A percentile compares a stretch with the other conserved stretches of the same genome.
Evolutionary conservation across 2,329 filamentous ascomycete species (phyloP).

Genomic region (Sporothrix schenckii): DNA sequence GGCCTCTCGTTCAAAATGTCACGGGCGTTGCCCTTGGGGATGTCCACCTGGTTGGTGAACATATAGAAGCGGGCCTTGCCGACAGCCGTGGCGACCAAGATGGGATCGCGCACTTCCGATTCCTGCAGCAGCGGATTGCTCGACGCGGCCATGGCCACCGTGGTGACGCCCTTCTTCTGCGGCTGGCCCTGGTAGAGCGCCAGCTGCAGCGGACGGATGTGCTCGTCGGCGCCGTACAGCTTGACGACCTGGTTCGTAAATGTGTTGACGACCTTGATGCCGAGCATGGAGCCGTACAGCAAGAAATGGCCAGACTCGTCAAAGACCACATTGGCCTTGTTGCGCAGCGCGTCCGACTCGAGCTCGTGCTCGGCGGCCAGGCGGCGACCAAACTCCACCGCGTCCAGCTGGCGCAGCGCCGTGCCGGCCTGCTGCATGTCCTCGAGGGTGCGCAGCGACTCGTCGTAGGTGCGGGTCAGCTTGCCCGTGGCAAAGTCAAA

Average conservation of each 20-base stretch:
- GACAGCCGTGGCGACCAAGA: constrained; percentile 79
- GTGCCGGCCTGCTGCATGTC: constrained; percentile 97
- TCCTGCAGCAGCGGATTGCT: constrained; percentile 91
- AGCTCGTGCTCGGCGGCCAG: constrained; percentile 85
- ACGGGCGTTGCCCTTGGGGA: constrained; percentile 72
- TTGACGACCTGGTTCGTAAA: constrained; percentile 91
- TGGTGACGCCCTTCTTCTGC: constrained; percentile 89
- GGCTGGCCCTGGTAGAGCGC: constrained; percentile 93
- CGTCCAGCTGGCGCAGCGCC: constrained; percentile 76
- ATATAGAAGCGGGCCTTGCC: constrained; percentile 95
- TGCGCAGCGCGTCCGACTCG: constrained; percentile 61
- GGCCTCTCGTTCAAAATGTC: constrained; percentile 97
- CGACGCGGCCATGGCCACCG: constrained; percentile 95
- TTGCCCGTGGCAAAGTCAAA: constrained; percentile 92
- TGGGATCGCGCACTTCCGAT: constrained; percentile 86
- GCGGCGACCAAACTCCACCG: constrained; percentile 87
- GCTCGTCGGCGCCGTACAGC: constrained; percentile 87
- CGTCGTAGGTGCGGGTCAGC: constrained; percentile 89
- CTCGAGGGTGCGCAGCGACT: constrained; percentile 83
- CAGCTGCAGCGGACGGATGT: constrained; percentile 79
- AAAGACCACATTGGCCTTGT: constrained; percentile 84
- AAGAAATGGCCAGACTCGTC: constrained; percentile 97
- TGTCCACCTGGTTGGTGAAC: constrained; percentile 87
- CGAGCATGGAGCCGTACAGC: constrained; percentile 87
- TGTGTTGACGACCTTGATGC: constrained; percentile 94